A percentile compares a stretch with the other conserved stretches of the same genome.
Evolutionary conservation across 768 basidiomycete genomes (phyloP).

Genomic region (Russula ochroleuca): DNA sequence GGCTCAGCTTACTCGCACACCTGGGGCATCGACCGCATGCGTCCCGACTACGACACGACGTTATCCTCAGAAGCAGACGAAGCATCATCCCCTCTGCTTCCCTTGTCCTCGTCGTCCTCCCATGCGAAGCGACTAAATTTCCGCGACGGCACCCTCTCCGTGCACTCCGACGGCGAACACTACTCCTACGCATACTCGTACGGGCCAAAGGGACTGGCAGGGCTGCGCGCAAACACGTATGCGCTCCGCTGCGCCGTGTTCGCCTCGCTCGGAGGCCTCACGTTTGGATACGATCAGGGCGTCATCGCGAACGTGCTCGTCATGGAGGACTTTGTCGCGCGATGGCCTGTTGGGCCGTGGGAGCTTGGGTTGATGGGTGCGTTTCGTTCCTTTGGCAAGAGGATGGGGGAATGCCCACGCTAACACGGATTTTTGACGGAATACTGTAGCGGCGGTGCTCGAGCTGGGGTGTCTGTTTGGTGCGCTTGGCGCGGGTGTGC

Average conservation of each 20-base stretch:
- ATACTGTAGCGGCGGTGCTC: conserved; percentile 69
- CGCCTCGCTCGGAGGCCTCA: conserved; percentile 70
- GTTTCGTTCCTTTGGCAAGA: conserved; percentile 27
- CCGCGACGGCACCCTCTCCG: conserved; percentile 23
- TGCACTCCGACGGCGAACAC: conserved; percentile 22
- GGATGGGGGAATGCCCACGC: no score
- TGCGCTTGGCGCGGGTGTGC: conserved; percentile 58
- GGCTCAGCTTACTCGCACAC: not conserved
- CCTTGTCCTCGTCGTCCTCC: not conserved
- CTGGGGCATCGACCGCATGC: not conserved
- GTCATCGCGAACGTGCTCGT: conserved; percentile 84
- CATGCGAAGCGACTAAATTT: conserved; percentile 2
- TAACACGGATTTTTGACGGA: no score
- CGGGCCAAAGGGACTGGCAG: conserved; percentile 63
- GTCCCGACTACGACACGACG: not conserved
- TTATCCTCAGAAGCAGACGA: conserved; percentile 14
- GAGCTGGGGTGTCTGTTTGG: conserved; percentile 80
- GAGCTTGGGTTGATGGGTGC: conserved; percentile 76
- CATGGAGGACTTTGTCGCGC: conserved; percentile 65
- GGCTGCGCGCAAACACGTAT: conserved; percentile 61
- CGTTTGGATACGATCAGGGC: conserved; percentile 82
- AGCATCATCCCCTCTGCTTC: conserved; percentile 19
- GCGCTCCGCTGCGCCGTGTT: conserved; percentile 66
- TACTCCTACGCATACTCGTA: conserved; percentile 72
- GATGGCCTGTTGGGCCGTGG: conserved; percentile 68